Percentiles rank a stretch among this genome's conserved stretches.
Conservation (phyloP, 1,284 basidiomycete species). For the Ustilago bromivora region DNA sequence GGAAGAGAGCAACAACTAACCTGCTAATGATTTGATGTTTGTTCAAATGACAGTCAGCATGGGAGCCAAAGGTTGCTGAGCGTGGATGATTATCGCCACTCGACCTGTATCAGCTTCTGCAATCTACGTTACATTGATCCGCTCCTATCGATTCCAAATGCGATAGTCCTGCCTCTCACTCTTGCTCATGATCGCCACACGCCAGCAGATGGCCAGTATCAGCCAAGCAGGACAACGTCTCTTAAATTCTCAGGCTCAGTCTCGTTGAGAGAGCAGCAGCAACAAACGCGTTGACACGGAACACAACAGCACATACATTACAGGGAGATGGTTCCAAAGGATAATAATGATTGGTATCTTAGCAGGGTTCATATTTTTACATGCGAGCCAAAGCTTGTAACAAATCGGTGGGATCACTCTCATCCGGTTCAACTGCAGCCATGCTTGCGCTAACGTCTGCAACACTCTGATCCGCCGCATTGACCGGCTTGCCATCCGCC, state of each 20-base stretch:
- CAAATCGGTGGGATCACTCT: constrained; percentile 54
- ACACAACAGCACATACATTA: not conserved
- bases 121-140: not conserved
- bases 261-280: not conserved
- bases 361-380: constrained; percentile 1
- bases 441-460: constrained; percentile 38
- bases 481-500: constrained; percentile 9
- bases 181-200: not conserved
- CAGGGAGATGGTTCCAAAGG: not conserved
- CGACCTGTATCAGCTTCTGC: constrained; percentile 1
- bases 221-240: too few relatives aligned
- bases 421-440: constrained; percentile 40
- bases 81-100: constrained; percentile 23
- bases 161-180: not conserved
- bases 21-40: not conserved
- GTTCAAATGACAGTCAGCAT: constrained; percentile 42
- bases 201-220: not conserved
- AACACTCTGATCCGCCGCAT: constrained; percentile 21
- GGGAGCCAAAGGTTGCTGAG: constrained; percentile 65
- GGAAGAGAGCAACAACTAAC: not conserved
- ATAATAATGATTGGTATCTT: constrained; percentile 1
- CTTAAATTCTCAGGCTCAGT: too few relatives aligned
- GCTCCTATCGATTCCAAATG: not conserved
- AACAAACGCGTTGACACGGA: not conserved
- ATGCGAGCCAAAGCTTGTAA: constrained; percentile 45